Percentiles rank a stretch among this genome's conserved stretches.
phyloP scores from a whole-genome alignment of 1,139 yeast species.

The Nakaseomyces nivariensis region DNA sequence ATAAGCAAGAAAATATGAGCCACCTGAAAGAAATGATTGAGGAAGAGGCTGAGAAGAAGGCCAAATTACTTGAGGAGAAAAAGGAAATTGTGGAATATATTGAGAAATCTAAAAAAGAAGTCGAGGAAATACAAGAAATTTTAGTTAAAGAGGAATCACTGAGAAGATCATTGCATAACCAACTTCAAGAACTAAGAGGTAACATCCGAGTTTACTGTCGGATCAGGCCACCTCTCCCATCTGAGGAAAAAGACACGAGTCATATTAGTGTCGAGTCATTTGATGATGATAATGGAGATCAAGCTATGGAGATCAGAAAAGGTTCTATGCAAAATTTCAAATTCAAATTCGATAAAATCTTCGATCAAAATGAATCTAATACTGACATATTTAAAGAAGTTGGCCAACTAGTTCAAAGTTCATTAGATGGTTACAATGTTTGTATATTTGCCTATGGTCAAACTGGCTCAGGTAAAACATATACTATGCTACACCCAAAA shows the following conservation, averaged over 20 bases:
- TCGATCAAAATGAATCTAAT: slow-evolving; percentile 46
- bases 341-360: slow-evolving; percentile 75
- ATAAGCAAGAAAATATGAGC: slow-evolving; percentile 4
- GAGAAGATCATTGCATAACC: slow-evolving; percentile 64
- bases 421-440: slow-evolving; percentile 83
- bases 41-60: slow-evolving; percentile 14
- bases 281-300: slow-evolving; percentile 40
- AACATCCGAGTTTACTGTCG: slow-evolving; percentile 88
- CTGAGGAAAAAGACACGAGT: slow-evolving; percentile 28
- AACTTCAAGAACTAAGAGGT: slow-evolving; percentile 79
- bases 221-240: slow-evolving; percentile 47
- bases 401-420: slow-evolving; percentile 79
- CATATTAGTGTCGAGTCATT: slow-evolving; percentile 39
- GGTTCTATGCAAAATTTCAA: slow-evolving; percentile 11
- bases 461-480: slow-evolving; percentile 94
- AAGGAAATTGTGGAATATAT: slow-evolving; percentile 25
- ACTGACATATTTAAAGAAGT: slow-evolving; percentile 68
- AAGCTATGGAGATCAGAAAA: slow-evolving; percentile 23
- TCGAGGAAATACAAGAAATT: slow-evolving; percentile 28
- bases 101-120: slow-evolving; percentile 20
- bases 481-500: slow-evolving; percentile 65
- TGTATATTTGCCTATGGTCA: slow-evolving; percentile 97
- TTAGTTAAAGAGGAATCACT: slow-evolving; percentile 39
- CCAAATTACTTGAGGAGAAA: slow-evolving; percentile 17
- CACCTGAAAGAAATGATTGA: slow-evolving; percentile 10